phyloP scores from a whole-genome alignment of 1,139 yeast species.

The Pichia cactophila region DNA sequence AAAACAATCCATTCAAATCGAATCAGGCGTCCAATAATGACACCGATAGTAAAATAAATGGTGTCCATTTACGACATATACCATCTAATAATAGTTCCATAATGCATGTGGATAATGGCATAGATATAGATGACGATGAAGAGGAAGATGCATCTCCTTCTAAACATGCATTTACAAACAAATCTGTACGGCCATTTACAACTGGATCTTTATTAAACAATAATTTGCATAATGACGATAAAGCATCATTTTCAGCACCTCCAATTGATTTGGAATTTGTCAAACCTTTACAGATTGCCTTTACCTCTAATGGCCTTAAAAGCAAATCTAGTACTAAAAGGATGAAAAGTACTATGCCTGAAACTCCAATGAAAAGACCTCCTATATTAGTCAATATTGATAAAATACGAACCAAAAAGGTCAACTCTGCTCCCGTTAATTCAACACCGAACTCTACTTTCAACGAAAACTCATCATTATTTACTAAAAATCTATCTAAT shows the following conservation, averaged over 20 bases:
- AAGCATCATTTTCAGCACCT: neutral
- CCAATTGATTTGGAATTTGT: conserved; percentile 64
- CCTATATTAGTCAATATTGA: conserved; percentile 25
- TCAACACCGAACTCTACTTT: conserved; percentile 1
- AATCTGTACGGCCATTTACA: neutral
- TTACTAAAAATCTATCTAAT: conserved; percentile 4
- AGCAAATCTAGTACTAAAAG: conserved; percentile 49
- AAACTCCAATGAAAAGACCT: conserved; percentile 74
- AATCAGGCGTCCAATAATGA: neutral
- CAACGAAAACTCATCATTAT: neutral
- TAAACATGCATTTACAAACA: conserved; percentile 10
- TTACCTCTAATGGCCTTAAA: conserved; percentile 64
- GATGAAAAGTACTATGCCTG: conserved; percentile 39
- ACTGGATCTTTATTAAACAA: conserved; percentile 1
- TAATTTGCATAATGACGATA: neutral
- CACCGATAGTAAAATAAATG: neutral
- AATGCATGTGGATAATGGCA: neutral
- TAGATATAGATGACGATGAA: neutral
- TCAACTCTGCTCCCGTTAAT: conserved; percentile 15
- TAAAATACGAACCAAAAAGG: conserved; percentile 6
- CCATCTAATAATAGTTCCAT: neutral
- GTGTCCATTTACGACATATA: neutral
- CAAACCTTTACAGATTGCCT: conserved; percentile 81
- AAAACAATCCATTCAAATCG: conserved; percentile 3
- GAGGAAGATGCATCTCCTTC: conserved; percentile 20